Percentiles rank a stretch among this genome's conserved stretches.
phyloP scores from a whole-genome alignment of 2,329 filamentous ascomycete genomes.

The Monosporascus sp. region DNA sequence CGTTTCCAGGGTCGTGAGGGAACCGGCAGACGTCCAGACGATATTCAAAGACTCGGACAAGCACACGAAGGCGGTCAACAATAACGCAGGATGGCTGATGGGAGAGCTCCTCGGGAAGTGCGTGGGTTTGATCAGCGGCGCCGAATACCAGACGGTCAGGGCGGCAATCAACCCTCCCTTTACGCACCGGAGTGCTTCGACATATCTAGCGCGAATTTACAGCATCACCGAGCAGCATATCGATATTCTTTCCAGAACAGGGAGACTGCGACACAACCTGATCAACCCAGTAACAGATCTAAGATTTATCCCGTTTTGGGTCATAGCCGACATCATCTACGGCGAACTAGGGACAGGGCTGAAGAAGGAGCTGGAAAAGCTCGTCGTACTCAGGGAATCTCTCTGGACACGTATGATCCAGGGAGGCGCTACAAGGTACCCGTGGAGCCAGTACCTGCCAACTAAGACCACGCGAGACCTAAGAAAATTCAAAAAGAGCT shows the following conservation, averaged over 20 bases:
- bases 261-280: conserved; percentile 1
- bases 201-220: neutral
- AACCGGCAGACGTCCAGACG: conserved; percentile 27
- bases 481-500: conserved; percentile 22
- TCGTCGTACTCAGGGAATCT: conserved; percentile 23
- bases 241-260: neutral
- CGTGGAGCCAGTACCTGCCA: conserved; percentile 23
- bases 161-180: conserved; percentile 13
- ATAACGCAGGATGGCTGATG: conserved; percentile 35
- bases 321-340: conserved; percentile 34
- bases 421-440: conserved; percentile 27
- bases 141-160: conserved; percentile 23
- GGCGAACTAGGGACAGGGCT: conserved; percentile 23
- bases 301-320: conserved; percentile 30
- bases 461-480: conserved; percentile 21
- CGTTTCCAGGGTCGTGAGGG: conserved; percentile 28
- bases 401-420: conserved; percentile 28
- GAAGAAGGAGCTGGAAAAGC: conserved; percentile 16
- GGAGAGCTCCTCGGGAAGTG: conserved; percentile 36
- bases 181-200: conserved; percentile 2
- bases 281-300: conserved; percentile 17
- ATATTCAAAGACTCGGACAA: conserved; percentile 39
- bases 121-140: conserved; percentile 33
- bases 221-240: no score
- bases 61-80: conserved; percentile 36